Evolutionary conservation across 2,329 filamentous ascomycete species (phyloP).

Genomic region (Grosmannia huntii): DNA sequence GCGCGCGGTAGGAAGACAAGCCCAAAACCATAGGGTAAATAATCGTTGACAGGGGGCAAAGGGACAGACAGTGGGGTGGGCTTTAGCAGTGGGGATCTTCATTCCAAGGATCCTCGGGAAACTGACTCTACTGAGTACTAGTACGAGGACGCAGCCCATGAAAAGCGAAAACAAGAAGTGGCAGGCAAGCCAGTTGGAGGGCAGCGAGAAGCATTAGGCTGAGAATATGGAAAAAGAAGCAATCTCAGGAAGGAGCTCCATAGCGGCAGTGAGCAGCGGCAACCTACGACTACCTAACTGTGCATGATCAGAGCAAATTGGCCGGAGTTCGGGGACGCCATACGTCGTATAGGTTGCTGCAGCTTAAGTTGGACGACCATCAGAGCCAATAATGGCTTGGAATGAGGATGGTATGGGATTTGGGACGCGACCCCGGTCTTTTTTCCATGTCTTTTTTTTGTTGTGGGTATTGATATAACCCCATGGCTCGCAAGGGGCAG

Average conservation of each 20-base stretch:
- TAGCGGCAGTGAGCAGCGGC: neutral
- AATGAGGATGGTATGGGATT: neutral
- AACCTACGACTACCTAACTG: too few species aligned
- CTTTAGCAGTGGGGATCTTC: neutral
- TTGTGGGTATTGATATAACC: neutral
- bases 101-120: constrained; percentile 1
- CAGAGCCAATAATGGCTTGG: neutral
- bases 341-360: too few species aligned
- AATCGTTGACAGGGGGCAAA: neutral
- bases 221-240: neutral
- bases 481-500: neutral
- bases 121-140: neutral
- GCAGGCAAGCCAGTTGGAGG: neutral
- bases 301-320: too few species aligned
- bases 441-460: neutral
- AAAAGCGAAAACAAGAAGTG: neutral
- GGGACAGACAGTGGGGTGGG: neutral
- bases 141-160: neutral
- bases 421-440: neutral
- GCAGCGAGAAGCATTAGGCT: neutral
- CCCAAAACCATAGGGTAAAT: neutral
- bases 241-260: neutral
- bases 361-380: too few species aligned
- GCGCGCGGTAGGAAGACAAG: neutral
- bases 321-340: too few species aligned